phyloP scores from a whole-genome alignment of 495 filamentous ascomycete genomes.

The Penicillium fimorum region DNA sequence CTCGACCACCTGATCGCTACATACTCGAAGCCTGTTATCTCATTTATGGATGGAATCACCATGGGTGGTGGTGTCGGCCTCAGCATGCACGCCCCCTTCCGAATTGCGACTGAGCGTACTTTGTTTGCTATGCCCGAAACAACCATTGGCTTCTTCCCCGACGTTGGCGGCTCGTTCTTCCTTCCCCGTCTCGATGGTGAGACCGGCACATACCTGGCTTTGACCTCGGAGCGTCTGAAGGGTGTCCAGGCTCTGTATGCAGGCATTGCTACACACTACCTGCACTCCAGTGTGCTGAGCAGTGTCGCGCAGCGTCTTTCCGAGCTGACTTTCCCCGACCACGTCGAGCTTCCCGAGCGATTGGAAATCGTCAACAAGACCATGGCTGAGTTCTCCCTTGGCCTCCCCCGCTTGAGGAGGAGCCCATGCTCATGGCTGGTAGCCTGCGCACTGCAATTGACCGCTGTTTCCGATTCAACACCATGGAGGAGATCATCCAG shows the following conservation, averaged over 20 bases:
- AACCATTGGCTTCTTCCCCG: slow-evolving; percentile 95
- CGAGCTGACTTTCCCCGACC: slow-evolving; percentile 83
- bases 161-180: slow-evolving; percentile 95
- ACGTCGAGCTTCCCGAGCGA: slow-evolving; percentile 57
- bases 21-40: slow-evolving; percentile 87
- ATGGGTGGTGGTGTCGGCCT: slow-evolving; percentile 98
- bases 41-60: slow-evolving; percentile 96
- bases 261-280: slow-evolving; percentile 89
- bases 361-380: slow-evolving; percentile 74
- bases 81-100: slow-evolving; percentile 89
- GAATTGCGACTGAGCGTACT: slow-evolving; percentile 93
- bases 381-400: slow-evolving; percentile 86
- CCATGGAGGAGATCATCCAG: slow-evolving; percentile 64
- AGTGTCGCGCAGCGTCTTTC: slow-evolving; percentile 80
- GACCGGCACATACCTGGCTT: slow-evolving; percentile 83
- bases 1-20: slow-evolving; percentile 96
- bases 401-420: slow-evolving; percentile 65
- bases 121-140: slow-evolving; percentile 98
- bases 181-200: slow-evolving; percentile 81
- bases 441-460: slow-evolving; percentile 75
- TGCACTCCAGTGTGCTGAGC: slow-evolving; percentile 81
- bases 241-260: slow-evolving; percentile 80
- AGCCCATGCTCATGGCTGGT: slow-evolving; percentile 63
- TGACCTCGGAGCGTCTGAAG: slow-evolving; percentile 77
- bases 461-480: slow-evolving; percentile 69